These are phyloP conservation scores for Geotrichum siamense DNA, from an alignment of 1,139 yeast genomes.

Conservation along the genomic window DNA sequence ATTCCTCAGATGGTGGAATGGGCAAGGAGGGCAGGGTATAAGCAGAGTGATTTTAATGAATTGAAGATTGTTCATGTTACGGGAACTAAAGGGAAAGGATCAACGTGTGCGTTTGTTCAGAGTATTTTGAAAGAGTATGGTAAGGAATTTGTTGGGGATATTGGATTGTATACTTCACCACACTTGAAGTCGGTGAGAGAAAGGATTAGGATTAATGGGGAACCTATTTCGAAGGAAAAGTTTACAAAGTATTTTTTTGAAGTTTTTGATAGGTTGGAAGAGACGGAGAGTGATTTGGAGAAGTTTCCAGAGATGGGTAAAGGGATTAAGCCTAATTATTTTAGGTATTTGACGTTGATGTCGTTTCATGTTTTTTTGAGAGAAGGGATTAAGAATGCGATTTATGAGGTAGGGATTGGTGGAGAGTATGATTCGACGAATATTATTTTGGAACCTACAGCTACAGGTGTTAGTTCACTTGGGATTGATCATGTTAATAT, in stretches of 20 bases:
- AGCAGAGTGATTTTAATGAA: constrained; percentile 49
- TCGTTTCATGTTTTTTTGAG: constrained; percentile 85
- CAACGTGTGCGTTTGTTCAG: constrained; percentile 91
- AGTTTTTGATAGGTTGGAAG: constrained; percentile 75
- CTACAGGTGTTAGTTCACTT: constrained; percentile 75
- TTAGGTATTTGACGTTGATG: constrained; percentile 78
- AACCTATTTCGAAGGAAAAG: constrained; percentile 69
- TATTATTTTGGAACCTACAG: constrained; percentile 69
- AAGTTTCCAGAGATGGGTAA: constrained; percentile 68
- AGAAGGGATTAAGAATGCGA: constrained; percentile 87
- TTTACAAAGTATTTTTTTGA: constrained; percentile 89
- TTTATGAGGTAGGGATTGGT: constrained; percentile 97
- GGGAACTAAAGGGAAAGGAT: constrained; percentile 98
- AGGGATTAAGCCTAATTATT: constrained; percentile 82
- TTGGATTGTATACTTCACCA: constrained; percentile 92
- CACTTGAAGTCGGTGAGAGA: constrained; percentile 91
- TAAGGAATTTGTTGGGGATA: constrained; percentile 38
- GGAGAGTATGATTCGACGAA: constrained; percentile 96
- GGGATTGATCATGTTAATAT: constrained; percentile 92
- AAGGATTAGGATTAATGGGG: constrained; percentile 79
- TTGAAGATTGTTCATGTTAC: constrained; percentile 85
- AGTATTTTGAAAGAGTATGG: constrained; percentile 65
- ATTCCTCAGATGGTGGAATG: constrained; percentile 88
- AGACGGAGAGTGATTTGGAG: constrained; percentile 48
- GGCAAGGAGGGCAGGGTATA: constrained; percentile 80